phyloP scores from a whole-genome alignment of 495 filamentous ascomycete species.

The Thozetella sp. region DNA sequence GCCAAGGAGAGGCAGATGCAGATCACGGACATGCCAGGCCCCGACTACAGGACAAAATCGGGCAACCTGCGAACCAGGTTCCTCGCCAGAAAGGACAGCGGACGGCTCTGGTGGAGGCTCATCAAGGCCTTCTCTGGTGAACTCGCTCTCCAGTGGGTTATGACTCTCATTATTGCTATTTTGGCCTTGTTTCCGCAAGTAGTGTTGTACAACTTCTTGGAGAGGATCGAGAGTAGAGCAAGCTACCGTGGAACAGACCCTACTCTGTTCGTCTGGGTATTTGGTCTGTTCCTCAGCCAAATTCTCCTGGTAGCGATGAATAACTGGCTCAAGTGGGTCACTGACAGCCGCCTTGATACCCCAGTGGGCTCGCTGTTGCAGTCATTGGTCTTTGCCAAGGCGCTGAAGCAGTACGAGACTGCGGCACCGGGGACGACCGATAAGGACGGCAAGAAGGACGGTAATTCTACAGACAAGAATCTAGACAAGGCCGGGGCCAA shows the following conservation, averaged over 20 bases:
- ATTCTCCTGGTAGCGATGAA: slow-evolving; percentile 50
- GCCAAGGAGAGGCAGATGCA: slow-evolving; percentile 49
- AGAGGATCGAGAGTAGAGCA: slow-evolving; percentile 50
- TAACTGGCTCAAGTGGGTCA: slow-evolving; percentile 61
- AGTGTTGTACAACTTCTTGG: slow-evolving; percentile 60
- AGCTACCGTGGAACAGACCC: slow-evolving; percentile 22
- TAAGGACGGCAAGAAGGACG: background rate
- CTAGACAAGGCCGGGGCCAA: background rate
- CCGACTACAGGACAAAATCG: slow-evolving; percentile 43
- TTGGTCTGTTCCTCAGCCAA: slow-evolving; percentile 53
- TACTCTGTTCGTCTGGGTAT: slow-evolving; percentile 58
- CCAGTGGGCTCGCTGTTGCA: slow-evolving; percentile 63
- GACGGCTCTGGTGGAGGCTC: slow-evolving; percentile 58
- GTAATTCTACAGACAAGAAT: background rate
- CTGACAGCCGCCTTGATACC: slow-evolving; percentile 57
- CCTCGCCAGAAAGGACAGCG: slow-evolving; percentile 30
- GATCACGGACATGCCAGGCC: slow-evolving; percentile 54
- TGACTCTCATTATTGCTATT: slow-evolving; percentile 50
- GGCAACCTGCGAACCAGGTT: slow-evolving; percentile 42
- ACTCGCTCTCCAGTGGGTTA: slow-evolving; percentile 46
- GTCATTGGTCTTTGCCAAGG: slow-evolving; percentile 68
- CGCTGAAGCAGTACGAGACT: slow-evolving; percentile 69
- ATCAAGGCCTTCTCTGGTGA: slow-evolving; percentile 42
- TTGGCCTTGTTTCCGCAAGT: slow-evolving; percentile 63
- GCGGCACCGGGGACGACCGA: slow-evolving; percentile 48